Evolutionary conservation across 2,329 filamentous ascomycete species (phyloP).

Genomic region (Alternaria longipes): DNA sequence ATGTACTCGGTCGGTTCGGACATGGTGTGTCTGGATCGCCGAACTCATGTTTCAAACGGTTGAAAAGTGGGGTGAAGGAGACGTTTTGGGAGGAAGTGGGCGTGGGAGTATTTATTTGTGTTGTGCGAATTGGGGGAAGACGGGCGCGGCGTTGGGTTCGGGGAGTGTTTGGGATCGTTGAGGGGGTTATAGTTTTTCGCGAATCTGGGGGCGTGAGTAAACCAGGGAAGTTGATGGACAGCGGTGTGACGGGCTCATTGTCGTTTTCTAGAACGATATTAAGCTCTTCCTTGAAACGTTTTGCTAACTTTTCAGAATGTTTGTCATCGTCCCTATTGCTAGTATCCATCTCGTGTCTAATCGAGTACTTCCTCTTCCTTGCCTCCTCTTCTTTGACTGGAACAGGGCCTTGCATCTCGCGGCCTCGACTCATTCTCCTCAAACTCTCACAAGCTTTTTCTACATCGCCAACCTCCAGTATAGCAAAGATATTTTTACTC

Average conservation of each 20-base stretch:
- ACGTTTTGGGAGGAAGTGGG: not conserved
- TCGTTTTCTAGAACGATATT: not conserved
- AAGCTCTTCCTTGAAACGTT: not conserved
- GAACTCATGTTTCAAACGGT: not conserved
- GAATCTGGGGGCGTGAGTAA: not conserved
- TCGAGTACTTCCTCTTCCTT: conserved; percentile 16
- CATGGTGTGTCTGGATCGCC: not conserved
- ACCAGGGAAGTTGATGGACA: not conserved
- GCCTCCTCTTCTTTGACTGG: not conserved
- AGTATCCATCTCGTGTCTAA: not conserved
- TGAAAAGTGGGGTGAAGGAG: conserved; percentile 4
- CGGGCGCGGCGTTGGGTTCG: conserved; percentile 1
- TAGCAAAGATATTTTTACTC: not conserved
- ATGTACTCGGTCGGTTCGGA: not conserved
- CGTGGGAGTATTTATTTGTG: not conserved
- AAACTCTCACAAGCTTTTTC: conserved; percentile 23
- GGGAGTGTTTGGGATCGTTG: not conserved
- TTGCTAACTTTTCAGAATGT: not conserved
- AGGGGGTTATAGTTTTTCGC: not conserved
- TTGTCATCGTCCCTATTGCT: not conserved
- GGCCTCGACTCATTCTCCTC: conserved; percentile 15
- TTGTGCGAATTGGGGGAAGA: conserved; percentile 7
- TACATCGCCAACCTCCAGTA: conserved; percentile 19
- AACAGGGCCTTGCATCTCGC: conserved; percentile 5
- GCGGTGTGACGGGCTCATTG: not conserved